These are phyloP conservation scores for Stygiomarasmius scandens DNA, from an alignment of 1,284 basidiomycete species.

Conservation along the genomic window DNA sequence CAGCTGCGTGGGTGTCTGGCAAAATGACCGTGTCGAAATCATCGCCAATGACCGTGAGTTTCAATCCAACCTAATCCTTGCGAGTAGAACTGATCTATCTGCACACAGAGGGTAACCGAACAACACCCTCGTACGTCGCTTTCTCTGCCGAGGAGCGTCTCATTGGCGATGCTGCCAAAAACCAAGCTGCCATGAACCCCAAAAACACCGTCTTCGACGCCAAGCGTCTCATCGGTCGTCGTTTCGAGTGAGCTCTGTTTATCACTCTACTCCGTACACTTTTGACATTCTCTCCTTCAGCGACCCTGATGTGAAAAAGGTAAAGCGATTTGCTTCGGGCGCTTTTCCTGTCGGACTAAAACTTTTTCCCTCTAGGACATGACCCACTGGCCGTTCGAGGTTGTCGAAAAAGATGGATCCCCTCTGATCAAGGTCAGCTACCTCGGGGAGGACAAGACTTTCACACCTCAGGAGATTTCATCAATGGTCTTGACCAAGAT, in stretches of 20 bases:
- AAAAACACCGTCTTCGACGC: conserved; percentile 96
- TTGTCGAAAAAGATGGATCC: conserved; percentile 92
- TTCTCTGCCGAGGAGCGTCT: conserved; percentile 98
- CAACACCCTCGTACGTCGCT: conserved; percentile 98
- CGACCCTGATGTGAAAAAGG: conserved; percentile 87
- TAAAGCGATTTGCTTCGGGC: conserved; percentile 25
- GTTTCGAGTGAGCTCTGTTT: conserved; percentile 76
- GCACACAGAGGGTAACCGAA: conserved; percentile 93
- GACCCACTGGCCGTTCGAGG: conserved; percentile 94
- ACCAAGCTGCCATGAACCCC: conserved; percentile 96
- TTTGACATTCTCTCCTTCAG: conserved; percentile 39
- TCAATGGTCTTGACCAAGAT: conserved; percentile 99
- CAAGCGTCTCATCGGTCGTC: conserved; percentile 96
- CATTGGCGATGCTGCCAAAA: conserved; percentile 99
- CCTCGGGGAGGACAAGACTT: conserved; percentile 91
- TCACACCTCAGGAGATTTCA: conserved; percentile 97
- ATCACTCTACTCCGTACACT: conserved; percentile 13
- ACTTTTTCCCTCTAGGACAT: conserved; percentile 65
- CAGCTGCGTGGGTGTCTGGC: conserved; percentile 96
- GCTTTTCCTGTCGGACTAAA: conserved; percentile 6
- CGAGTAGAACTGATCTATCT: conserved; percentile 9
- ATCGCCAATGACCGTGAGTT: conserved; percentile 92
- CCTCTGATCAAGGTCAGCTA: conserved; percentile 96
- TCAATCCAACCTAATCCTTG: conserved; percentile 5
- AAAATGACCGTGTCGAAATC: conserved; percentile 98